A percentile compares a stretch with the other conserved stretches of the same genome.
phyloP scores from a whole-genome alignment of 306 rosid species.

The Rosa persica region DNA sequence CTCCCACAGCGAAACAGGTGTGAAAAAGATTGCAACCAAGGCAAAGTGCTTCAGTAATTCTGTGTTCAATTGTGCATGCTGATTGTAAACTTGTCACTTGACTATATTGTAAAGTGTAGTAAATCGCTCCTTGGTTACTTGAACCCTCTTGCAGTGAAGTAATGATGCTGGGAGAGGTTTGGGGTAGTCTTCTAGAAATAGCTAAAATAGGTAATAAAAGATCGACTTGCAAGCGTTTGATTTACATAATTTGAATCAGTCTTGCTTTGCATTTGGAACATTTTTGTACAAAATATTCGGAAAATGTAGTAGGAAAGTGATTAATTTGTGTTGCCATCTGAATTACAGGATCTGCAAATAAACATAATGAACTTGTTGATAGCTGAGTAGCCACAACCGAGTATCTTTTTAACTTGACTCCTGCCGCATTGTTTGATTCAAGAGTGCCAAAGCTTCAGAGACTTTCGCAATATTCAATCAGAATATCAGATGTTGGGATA shows the following conservation, averaged over 20 bases:
- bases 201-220: slow-evolving; percentile 16
- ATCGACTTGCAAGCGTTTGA: neutral
- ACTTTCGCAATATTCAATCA: neutral
- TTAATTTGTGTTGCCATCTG: neutral
- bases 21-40: slow-evolving; percentile 65
- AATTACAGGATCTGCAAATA: neutral
- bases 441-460: neutral
- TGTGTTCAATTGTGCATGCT: slow-evolving; percentile 83
- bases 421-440: neutral
- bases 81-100: slow-evolving; percentile 34
- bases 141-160: slow-evolving; percentile 22
- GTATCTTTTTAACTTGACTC: neutral
- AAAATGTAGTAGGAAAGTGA: neutral
- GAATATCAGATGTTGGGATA: neutral
- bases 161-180: slow-evolving; percentile 17
- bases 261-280: neutral
- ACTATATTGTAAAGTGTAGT: slow-evolving; percentile 33
- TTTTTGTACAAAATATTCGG: neutral
- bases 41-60: slow-evolving; percentile 72
- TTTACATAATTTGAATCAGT: slow-evolving; percentile 12
- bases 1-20: slow-evolving; percentile 62
- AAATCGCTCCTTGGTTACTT: slow-evolving; percentile 24
- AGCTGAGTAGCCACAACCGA: neutral
- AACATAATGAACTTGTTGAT: neutral
- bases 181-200: slow-evolving; percentile 22